A percentile compares a stretch with the other conserved stretches of the same genome.
Conservation (phyloP, 257 asterid genomes). For the Primulina huaijiensis region DNA sequence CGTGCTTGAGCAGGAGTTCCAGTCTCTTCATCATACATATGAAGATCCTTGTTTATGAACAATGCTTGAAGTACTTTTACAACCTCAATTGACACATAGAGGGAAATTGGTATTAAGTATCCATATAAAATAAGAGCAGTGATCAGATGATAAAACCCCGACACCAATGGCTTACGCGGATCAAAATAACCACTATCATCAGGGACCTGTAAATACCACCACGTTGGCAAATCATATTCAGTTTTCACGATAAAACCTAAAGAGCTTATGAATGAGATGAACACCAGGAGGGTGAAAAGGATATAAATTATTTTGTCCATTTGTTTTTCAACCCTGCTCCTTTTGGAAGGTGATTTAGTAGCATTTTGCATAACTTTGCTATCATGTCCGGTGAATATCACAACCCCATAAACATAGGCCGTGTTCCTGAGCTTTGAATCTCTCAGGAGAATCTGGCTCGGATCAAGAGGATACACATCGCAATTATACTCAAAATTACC, state of each 20-base stretch:
- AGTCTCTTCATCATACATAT: slow-evolving; percentile 85
- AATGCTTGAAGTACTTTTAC: slow-evolving; percentile 92
- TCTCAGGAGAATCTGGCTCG: slow-evolving; percentile 84
- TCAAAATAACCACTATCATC: slow-evolving; percentile 49
- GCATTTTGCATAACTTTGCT: slow-evolving; percentile 95
- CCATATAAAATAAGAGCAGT: slow-evolving; percentile 94
- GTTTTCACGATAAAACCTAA: slow-evolving; percentile 73
- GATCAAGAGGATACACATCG: slow-evolving; percentile 75
- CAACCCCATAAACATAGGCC: slow-evolving; percentile 75
- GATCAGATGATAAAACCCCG: slow-evolving; percentile 73
- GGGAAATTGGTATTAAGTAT: slow-evolving; percentile 90
- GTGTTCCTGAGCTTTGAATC: slow-evolving; percentile 97
- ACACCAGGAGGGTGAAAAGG: slow-evolving; percentile 68
- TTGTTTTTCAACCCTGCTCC: slow-evolving; percentile 84
- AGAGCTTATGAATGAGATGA: slow-evolving; percentile 77
- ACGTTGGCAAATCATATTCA: slow-evolving; percentile 59
- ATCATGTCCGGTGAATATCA: slow-evolving; percentile 81
- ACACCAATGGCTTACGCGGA: slow-evolving; percentile 53
- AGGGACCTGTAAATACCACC: slow-evolving; percentile 85
- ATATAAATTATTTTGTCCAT: slow-evolving; percentile 89
- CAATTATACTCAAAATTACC: slow-evolving; percentile 73
- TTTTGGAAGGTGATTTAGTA: slow-evolving; percentile 87
- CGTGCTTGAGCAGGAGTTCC: slow-evolving; percentile 97
- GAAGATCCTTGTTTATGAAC: slow-evolving; percentile 77
- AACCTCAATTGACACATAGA: slow-evolving; percentile 85